Conservation (phyloP, 495 filamentous ascomycete genomes). For the Ramalina peruviana region DNA sequence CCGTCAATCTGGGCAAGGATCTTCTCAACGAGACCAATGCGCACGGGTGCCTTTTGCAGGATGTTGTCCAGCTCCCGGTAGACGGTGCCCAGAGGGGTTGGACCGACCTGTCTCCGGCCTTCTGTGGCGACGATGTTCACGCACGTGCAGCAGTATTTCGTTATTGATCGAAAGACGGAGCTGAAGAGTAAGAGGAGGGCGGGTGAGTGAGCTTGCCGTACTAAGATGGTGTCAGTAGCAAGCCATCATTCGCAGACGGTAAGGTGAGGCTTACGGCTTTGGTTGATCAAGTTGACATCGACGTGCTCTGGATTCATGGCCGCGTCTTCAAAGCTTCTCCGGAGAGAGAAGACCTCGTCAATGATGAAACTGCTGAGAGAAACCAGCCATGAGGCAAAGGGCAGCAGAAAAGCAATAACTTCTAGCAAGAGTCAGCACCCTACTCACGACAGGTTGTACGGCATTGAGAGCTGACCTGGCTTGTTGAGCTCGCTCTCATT, state of each 20-base stretch:
- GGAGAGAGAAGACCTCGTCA: constrained; percentile 50
- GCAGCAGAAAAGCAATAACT: constrained; percentile 39
- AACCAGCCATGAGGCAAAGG: constrained; percentile 49
- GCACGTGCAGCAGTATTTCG: constrained; percentile 52
- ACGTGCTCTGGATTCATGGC: constrained; percentile 15
- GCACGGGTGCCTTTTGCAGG: constrained; percentile 28
- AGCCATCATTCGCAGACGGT: neutral
- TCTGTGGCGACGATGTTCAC: constrained; percentile 29
- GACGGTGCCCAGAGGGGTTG: constrained; percentile 1
- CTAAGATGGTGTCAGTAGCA: constrained; percentile 9
- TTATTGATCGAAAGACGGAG: constrained; percentile 56
- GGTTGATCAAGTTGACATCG: constrained; percentile 30
- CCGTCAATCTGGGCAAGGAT: constrained; percentile 34
- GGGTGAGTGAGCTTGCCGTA: constrained; percentile 33
- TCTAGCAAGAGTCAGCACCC: constrained; percentile 21
- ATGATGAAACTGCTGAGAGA: constrained; percentile 56
- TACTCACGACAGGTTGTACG: neutral
- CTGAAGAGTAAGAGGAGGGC: constrained; percentile 52
- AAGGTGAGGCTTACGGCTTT: constrained; percentile 27
- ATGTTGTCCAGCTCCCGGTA: constrained; percentile 13
- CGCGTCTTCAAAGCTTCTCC: constrained; percentile 34
- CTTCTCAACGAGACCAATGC: constrained; percentile 34
- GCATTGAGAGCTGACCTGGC: constrained; percentile 32
- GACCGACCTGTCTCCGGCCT: neutral
- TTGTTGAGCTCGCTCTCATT: constrained; percentile 45